Evolutionary conservation across 2,329 filamentous ascomycete species (phyloP), one percentile per base, ranked within the genome.

Genomic region (Orbilia blumenaviensis): DNA sequence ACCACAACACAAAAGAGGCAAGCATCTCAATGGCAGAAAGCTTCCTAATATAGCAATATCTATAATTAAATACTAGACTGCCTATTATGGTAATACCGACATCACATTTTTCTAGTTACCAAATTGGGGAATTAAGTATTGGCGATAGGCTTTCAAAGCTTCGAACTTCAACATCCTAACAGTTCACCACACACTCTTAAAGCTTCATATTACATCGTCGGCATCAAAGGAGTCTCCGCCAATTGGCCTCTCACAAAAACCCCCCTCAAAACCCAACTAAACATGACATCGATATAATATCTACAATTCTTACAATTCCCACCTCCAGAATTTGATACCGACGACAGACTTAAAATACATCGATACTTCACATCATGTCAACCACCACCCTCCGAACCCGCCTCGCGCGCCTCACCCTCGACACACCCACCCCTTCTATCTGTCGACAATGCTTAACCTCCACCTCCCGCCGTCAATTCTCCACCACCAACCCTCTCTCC

Each of bases 401-500:
- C 34, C 56, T 75, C 48, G 21, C 56, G 46, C 71, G 63, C 44
- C 18, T 60, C 29, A 18, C 71, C 44, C 29, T 75, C 46, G 46
- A 62, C 48, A 14, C 60, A n/a, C 18, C 68, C 32, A 14, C 60
- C 23, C 18, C 68, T 23, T 60, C 67, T n/a, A 68, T 75, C 50
- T 68, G 63, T 63, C 71, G 56, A 38, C 63, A 58, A 54, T 75
- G 71, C 71, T 58, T 64, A 18, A 52, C 54, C 61, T 8, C 58
- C 7, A 27, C 42, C 16, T 16, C 83, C 38, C 82, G 83, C 78
- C 86, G 87, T 81, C 84, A 84, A 78, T 97, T 97, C 85, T 94
- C 92, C 68, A 90, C 89, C 44, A 91, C 92, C 46, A 82, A 88
- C 63, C 83, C 84, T 81, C 86, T 87, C 79, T 84, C 86, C 71